A percentile compares a stretch with the other conserved stretches of the same genome.
phyloP scores from a whole-genome alignment of 768 basidiomycete genomes.

The Phaffia tasmanica region DNA sequence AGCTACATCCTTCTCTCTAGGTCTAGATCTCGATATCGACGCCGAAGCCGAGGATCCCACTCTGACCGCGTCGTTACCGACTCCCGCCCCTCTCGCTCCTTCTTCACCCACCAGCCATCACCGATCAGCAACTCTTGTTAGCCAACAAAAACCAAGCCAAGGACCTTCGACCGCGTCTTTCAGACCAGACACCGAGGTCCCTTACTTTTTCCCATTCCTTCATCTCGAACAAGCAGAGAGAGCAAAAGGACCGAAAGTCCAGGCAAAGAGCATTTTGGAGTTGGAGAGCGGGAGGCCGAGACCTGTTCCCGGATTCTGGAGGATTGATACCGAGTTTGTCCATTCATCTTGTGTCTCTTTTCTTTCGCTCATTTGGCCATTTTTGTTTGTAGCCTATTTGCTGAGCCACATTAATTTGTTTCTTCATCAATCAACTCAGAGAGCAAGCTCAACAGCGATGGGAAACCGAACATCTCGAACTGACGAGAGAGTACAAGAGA shows the following conservation, averaged over 20 bases:
- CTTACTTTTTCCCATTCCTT: constrained; percentile 26
- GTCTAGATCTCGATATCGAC: constrained; percentile 26
- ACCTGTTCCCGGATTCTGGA: constrained; percentile 27
- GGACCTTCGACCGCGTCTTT: constrained; percentile 6
- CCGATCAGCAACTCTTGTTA: neutral
- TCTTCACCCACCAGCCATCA: neutral
- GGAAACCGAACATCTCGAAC: constrained; percentile 34
- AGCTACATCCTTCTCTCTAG: constrained; percentile 18
- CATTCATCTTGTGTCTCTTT: neutral
- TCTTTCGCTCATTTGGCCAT: neutral
- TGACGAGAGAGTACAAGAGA: constrained; percentile 39
- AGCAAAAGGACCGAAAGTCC: constrained; percentile 24
- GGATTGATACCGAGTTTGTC: constrained; percentile 30
- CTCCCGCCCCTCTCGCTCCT: neutral
- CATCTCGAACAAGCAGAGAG: constrained; percentile 20
- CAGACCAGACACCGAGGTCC: constrained; percentile 17
- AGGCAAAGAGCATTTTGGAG: constrained; percentile 14
- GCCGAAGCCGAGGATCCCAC: constrained; percentile 9
- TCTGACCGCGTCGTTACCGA: constrained; percentile 10
- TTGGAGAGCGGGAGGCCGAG: constrained; percentile 11
- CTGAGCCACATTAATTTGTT: constrained; percentile 1
- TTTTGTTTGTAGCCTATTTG: too few species aligned
- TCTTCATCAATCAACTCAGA: constrained; percentile 17
- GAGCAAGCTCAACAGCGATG: constrained; percentile 36
- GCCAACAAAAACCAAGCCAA: neutral